Conservation (phyloP, 2,329 filamentous ascomycete species). For the Penicillium sp. region DNA sequence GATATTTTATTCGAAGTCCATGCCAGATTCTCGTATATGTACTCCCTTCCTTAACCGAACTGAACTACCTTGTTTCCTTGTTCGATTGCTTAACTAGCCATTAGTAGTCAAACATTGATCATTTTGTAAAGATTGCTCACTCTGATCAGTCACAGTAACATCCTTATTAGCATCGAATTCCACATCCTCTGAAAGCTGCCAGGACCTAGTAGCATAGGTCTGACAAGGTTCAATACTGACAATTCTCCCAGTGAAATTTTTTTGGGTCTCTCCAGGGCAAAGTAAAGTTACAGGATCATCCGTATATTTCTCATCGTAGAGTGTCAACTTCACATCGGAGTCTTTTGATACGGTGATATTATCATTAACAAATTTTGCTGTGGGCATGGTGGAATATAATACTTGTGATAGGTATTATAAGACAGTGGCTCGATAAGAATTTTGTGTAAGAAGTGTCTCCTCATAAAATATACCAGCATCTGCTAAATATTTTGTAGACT, state of each 20-base stretch:
- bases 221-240: conserved; percentile 7
- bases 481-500: background rate
- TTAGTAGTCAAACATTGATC: conserved; percentile 9
- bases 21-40: background rate
- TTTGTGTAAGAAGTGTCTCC: conserved; percentile 3
- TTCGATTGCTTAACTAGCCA: conserved; percentile 8
- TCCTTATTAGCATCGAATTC: conserved; percentile 11
- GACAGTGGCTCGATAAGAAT: background rate
- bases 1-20: too few species aligned
- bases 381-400: conserved; percentile 3
- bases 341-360: conserved; percentile 9
- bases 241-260: conserved; percentile 9
- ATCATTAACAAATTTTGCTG: conserved; percentile 10
- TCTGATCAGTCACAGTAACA: conserved; percentile 10
- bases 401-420: background rate
- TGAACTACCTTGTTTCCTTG: conserved; percentile 10
- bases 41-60: conserved; percentile 1
- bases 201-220: conserved; percentile 12
- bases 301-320: conserved; percentile 9
- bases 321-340: conserved; percentile 11
- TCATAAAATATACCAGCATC: conserved; percentile 3
- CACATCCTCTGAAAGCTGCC: conserved; percentile 11
- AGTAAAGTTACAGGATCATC: conserved; percentile 6
- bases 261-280: conserved; percentile 10
- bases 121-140: conserved; percentile 7